Evolutionary conservation across 2,329 filamentous ascomycete species (phyloP), one percentile per base, ranked within the genome.

Genomic region (Chaetomiaceae sp.): DNA sequence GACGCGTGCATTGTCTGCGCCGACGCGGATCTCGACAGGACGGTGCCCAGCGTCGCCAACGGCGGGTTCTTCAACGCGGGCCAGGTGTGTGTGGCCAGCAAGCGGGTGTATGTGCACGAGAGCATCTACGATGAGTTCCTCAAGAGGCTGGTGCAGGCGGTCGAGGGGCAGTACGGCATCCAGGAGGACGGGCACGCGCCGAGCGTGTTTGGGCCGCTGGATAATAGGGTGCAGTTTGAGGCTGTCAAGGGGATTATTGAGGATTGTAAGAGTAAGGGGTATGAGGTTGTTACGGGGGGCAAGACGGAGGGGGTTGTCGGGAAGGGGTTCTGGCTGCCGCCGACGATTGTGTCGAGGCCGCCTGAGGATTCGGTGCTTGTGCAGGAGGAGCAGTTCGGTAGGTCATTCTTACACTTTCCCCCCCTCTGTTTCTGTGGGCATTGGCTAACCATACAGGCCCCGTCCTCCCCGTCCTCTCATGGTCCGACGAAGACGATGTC

Each of bases 141-240:
- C 2, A 66, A 70, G 2, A 58, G 63, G 19, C 63, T 77, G 12
- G 62, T 71, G 17, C 69, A 75, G 5, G 69, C 72, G 37, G 72
- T 76, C 33, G 74, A 76, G 33, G 72, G 75, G 49, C 56, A 33
- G 48, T 72, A 68, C 46, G 70, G 70, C 38, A 72, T 76, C 11
- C 59, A 65, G 54, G 65, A 66, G 48, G 68, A 70, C 22, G 55
- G 53, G 9, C 39, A 47, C 3, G 59, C 61, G 14, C 65, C 64
- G 33, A 67, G 66, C 39, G 65, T 80, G 36, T 75, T 82, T 52
- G 79, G 82, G 0, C 85, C 85, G 0, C 68, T 87, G 2, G 82
- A 84, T 56, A 88, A 88, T 67, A 68, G 75, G 59, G 78, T 82
- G 76, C 85, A 88, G 66, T 87, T 76, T 63, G 78, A 84, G 43